Evolutionary conservation across 2,329 filamentous ascomycete species (phyloP).

Genomic region (Calonectria hawksworthii): DNA sequence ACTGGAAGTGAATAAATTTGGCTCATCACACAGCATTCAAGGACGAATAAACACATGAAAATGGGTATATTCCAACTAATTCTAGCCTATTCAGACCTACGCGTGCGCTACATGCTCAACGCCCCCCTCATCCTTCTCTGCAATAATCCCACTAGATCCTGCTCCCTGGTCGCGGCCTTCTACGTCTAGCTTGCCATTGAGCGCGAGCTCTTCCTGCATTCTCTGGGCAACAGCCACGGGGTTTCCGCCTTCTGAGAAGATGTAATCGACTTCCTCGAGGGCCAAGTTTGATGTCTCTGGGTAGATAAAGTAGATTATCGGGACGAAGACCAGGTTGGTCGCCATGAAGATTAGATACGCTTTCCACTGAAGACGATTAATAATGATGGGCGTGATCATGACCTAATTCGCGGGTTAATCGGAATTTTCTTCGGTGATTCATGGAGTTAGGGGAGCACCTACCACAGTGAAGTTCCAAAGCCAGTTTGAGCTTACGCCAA

Average conservation of each 20-base stretch:
- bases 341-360: conserved; percentile 67
- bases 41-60: background rate
- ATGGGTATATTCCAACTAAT: background rate
- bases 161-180: conserved; percentile 12
- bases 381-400: conserved; percentile 65
- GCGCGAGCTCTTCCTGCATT: conserved; percentile 29
- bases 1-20: background rate
- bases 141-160: background rate
- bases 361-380: conserved; percentile 63
- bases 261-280: conserved; percentile 65
- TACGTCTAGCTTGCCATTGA: conserved; percentile 19
- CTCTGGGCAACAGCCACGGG: conserved; percentile 25
- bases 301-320: conserved; percentile 61
- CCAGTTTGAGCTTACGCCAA: conserved; percentile 51
- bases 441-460: background rate
- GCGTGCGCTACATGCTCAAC: conserved; percentile 9
- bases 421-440: background rate
- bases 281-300: conserved; percentile 65
- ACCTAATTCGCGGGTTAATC: conserved; percentile 52
- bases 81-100: background rate
- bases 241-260: conserved; percentile 27
- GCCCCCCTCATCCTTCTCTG: background rate
- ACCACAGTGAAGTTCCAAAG: conserved; percentile 50
- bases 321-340: conserved; percentile 60
- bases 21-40: background rate